These are phyloP conservation scores for Xylariaceae sp. DNA, from an alignment of 2,329 filamentous ascomycete species.

Conservation along the genomic window DNA sequence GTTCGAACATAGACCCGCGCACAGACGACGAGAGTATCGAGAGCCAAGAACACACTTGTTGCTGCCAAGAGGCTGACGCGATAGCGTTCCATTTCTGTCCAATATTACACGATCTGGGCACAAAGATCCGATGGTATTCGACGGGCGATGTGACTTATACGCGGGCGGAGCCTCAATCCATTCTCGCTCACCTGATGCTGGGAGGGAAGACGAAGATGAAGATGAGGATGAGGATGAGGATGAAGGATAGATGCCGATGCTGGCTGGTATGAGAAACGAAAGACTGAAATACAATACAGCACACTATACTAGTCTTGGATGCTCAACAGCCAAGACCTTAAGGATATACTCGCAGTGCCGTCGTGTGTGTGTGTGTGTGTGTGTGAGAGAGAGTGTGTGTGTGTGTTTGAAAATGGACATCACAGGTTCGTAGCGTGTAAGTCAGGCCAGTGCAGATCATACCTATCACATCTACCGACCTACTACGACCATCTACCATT, in stretches of 20 bases:
- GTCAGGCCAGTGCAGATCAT: too few species aligned
- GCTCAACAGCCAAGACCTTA: too few species aligned
- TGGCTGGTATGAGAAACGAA: neutral
- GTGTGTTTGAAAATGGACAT: too few species aligned
- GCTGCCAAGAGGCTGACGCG: conserved; percentile 24
- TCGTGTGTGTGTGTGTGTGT: too few species aligned
- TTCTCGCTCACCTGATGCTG: neutral
- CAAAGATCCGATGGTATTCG: neutral
- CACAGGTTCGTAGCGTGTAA: too few species aligned
- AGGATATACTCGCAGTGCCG: too few species aligned
- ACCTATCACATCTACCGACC: too few species aligned
- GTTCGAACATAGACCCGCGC: conserved; percentile 30
- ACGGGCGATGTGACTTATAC: conserved; percentile 3
- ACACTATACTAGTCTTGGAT: too few species aligned
- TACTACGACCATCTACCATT: too few species aligned
- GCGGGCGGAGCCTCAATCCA: conserved; percentile 5
- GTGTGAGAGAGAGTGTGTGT: too few species aligned
- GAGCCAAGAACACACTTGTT: conserved; percentile 25
- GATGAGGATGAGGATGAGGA: neutral
- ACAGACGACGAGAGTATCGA: conserved; percentile 25
- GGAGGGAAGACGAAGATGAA: too few species aligned
- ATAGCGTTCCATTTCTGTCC: conserved; percentile 11
- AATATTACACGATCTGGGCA: neutral
- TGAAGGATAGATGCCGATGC: neutral
- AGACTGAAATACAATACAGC: too few species aligned